Percentiles rank a stretch among this genome's conserved stretches.
These are phyloP conservation scores for Fomitopsis betulina DNA, from an alignment of 1,284 basidiomycete species.

Conservation along the genomic window DNA sequence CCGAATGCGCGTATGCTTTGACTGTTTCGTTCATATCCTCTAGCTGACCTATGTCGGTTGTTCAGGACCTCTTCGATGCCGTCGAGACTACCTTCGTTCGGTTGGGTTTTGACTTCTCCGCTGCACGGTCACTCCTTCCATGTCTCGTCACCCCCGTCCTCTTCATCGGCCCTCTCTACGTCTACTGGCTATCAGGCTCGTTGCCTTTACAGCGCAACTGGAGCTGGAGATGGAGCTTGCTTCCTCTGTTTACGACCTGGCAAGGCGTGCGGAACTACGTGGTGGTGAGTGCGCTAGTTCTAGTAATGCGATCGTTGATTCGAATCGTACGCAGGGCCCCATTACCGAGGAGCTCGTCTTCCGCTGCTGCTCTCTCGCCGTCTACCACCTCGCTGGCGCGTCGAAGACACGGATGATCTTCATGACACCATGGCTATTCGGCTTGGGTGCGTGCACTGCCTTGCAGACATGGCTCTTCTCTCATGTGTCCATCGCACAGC, in stretches of 20 bases:
- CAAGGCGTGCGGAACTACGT: conserved; percentile 74
- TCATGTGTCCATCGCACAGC: conserved; percentile 41
- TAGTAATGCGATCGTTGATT: background rate
- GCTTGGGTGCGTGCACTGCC: conserved; percentile 55
- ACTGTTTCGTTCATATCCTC: background rate
- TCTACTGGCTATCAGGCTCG: conserved; percentile 44
- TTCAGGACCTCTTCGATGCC: conserved; percentile 7
- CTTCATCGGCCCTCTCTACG: conserved; percentile 84
- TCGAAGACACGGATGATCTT: conserved; percentile 64
- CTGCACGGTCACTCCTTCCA: conserved; percentile 35
- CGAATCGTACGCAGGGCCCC: conserved; percentile 57
- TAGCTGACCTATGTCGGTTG: background rate
- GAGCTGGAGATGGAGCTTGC: conserved; percentile 38
- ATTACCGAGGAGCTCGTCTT: conserved; percentile 94
- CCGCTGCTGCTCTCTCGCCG: conserved; percentile 76
- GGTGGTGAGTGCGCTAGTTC: conserved; percentile 47
- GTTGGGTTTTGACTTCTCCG: conserved; percentile 24
- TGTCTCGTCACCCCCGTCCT: conserved; percentile 74
- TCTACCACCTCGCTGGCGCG: conserved; percentile 67
- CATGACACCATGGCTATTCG: conserved; percentile 83
- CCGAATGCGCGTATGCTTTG: conserved; percentile 26
- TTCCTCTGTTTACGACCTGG: conserved; percentile 43
- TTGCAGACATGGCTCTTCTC: background rate
- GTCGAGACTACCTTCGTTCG: conserved; percentile 18
- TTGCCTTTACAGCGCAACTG: conserved; percentile 64